These are phyloP conservation scores for Fusarium chlamydosporum DNA, from an alignment of 2,329 filamentous ascomycete species.

Conservation along the genomic window DNA sequence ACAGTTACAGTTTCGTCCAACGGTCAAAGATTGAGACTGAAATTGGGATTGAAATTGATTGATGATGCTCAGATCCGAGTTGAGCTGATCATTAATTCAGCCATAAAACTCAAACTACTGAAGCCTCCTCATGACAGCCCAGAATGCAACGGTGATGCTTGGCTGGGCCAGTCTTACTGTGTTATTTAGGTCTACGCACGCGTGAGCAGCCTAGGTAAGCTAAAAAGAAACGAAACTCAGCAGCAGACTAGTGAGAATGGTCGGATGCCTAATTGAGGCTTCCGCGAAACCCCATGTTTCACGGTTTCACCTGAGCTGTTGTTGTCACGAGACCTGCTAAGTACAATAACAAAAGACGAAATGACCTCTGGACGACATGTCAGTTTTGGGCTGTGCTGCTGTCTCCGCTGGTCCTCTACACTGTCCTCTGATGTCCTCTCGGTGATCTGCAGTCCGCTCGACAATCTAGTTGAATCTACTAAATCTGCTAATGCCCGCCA, in stretches of 20 bases:
- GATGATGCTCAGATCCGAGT: slow-evolving; percentile 22
- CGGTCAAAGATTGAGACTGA: too few species aligned
- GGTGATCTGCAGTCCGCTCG: slow-evolving; percentile 32
- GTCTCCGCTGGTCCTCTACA: slow-evolving; percentile 17
- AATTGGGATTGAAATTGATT: slow-evolving; percentile 5
- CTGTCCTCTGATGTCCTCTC: slow-evolving; percentile 21
- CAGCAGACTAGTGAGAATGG: slow-evolving; percentile 18
- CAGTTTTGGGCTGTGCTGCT: slow-evolving; percentile 23
- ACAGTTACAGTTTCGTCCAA: slow-evolving; percentile 12
- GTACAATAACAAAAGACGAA: slow-evolving; percentile 5
- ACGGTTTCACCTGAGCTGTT: slow-evolving; percentile 13
- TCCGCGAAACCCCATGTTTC: slow-evolving; percentile 39
- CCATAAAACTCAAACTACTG: slow-evolving; percentile 21
- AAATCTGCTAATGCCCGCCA: slow-evolving; percentile 25
- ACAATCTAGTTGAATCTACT: slow-evolving; percentile 14
- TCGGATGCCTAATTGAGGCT: slow-evolving; percentile 39
- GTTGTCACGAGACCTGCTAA: slow-evolving; percentile 33
- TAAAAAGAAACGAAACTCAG: slow-evolving; percentile 4
- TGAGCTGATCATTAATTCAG: slow-evolving; percentile 26
- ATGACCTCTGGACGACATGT: slow-evolving; percentile 33
- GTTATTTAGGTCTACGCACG: slow-evolving; percentile 20
- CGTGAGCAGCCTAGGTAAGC: slow-evolving; percentile 24
- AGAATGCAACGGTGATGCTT: slow-evolving; percentile 28
- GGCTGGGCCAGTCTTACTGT: slow-evolving; percentile 37
- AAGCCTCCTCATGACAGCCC: slow-evolving; percentile 9